These are phyloP conservation scores for Cystofilobasidium capitatum DNA, from an alignment of 768 basidiomycete genomes.

Conservation along the genomic window DNA sequence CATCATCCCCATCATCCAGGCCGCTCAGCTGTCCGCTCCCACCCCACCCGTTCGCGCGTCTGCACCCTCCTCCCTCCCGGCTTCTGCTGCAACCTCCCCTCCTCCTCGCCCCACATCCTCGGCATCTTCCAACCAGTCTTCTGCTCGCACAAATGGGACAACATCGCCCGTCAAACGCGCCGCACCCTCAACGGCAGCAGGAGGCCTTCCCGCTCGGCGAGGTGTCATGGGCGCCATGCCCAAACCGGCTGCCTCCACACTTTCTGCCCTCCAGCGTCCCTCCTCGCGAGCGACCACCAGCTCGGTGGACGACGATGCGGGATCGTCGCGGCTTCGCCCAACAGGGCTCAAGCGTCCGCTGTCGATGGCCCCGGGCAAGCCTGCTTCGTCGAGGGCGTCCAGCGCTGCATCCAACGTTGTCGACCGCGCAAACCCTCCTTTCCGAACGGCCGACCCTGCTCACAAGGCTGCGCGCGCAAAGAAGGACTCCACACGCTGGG, in stretches of 20 bases:
- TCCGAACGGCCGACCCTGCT: slow-evolving; percentile 52
- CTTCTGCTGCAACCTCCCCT: not conserved
- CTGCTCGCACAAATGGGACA: not conserved
- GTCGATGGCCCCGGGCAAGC: slow-evolving; percentile 42
- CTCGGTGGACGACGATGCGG: slow-evolving; percentile 10
- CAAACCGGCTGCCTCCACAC: slow-evolving; percentile 3
- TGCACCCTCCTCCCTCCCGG: not conserved
- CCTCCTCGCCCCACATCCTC: slow-evolving; percentile 3
- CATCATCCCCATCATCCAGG: slow-evolving; percentile 78
- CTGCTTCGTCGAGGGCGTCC: slow-evolving; percentile 39
- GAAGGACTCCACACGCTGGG: slow-evolving; percentile 64
- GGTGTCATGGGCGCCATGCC: slow-evolving; percentile 17
- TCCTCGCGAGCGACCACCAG: slow-evolving; percentile 1
- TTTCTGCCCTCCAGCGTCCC: slow-evolving; percentile 1
- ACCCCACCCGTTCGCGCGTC: slow-evolving; percentile 24
- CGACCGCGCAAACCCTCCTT: slow-evolving; percentile 34
- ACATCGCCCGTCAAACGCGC: slow-evolving; percentile 10
- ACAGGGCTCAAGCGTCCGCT: slow-evolving; percentile 13
- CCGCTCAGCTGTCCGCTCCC: slow-evolving; percentile 44
- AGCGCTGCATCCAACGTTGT: slow-evolving; percentile 4
- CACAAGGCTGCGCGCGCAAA: slow-evolving; percentile 59
- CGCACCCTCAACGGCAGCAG: not conserved
- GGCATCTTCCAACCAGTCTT: not conserved
- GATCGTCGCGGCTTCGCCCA: not conserved
- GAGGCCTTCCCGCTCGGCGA: not conserved